Conservation (phyloP, 208 protist species). For the Crithidia brevicula region DNA sequence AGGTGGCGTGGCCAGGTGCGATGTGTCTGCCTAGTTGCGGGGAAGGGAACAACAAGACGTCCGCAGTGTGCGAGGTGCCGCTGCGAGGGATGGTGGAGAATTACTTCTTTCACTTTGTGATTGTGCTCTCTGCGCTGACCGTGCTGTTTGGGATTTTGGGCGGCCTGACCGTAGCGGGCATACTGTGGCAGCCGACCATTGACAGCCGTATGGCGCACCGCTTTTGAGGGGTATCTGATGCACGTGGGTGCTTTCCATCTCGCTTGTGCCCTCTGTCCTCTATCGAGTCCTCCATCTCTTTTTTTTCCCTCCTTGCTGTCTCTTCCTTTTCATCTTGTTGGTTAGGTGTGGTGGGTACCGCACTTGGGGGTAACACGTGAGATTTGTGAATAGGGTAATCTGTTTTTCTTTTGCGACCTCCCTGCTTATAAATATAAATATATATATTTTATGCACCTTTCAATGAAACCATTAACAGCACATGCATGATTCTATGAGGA, state of each 20-base stretch:
- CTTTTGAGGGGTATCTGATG: slow-evolving; percentile 4
- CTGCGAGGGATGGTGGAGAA: slow-evolving; percentile 15
- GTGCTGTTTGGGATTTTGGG: slow-evolving; percentile 7
- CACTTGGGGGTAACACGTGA: too few relatives aligned
- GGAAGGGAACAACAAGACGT: slow-evolving; percentile 7
- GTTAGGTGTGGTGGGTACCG: background rate
- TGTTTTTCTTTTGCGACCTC: too few relatives aligned
- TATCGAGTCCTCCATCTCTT: background rate
- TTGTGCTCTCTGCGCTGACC: background rate
- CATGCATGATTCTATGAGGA: too few relatives aligned
- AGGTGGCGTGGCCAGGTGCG: slow-evolving; percentile 36
- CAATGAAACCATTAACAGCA: too few relatives aligned
- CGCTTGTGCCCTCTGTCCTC: too few relatives aligned
- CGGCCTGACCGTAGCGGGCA: slow-evolving; percentile 7
- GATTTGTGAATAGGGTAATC: too few relatives aligned
- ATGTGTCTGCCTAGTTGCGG: slow-evolving; percentile 38
- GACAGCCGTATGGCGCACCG: slow-evolving; percentile 19
- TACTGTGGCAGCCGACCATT: slow-evolving; percentile 9
- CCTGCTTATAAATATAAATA: too few relatives aligned
- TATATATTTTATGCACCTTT: too few relatives aligned
- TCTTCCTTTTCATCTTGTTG: background rate
- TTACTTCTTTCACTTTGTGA: slow-evolving; percentile 13
- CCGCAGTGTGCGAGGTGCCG: slow-evolving; percentile 15
- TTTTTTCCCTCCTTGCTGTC: background rate
- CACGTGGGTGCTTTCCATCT: background rate